phyloP scores from a whole-genome alignment of 139 green algal genomes.

The Spirogloea muscicola region DNA sequence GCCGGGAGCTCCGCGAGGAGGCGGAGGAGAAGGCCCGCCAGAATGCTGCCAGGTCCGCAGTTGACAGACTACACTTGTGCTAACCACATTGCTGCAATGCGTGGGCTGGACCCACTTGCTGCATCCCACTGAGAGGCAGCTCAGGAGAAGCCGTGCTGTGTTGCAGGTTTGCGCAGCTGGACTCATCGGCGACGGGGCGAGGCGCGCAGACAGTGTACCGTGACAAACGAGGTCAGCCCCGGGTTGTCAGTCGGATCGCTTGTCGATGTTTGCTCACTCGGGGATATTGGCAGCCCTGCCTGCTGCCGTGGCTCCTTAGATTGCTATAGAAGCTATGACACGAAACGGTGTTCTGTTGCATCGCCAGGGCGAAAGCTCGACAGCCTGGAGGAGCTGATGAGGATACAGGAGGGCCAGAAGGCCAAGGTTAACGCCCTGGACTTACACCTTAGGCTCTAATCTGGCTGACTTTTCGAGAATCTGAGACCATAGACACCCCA shows the following conservation, averaged over 20 bases:
- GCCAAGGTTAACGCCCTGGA: too few species aligned
- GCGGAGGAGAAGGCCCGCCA: constrained; percentile 14
- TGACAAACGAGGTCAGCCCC: constrained; percentile 14
- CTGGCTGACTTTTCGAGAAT: too few species aligned
- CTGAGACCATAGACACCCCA: too few species aligned
- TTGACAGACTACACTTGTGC: neutral
- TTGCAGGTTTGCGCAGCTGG: constrained; percentile 9
- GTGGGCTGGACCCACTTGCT: neutral
- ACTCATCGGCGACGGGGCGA: constrained; percentile 20
- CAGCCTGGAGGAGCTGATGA: neutral
- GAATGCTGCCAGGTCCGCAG: constrained; percentile 16
- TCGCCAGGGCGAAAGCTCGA: neutral
- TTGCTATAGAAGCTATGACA: neutral
- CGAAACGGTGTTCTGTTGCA: neutral
- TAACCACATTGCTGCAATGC: neutral
- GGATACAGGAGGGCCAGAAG: too few species aligned
- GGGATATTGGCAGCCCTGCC: neutral
- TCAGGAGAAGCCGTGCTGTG: neutral
- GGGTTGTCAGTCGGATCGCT: constrained; percentile 1
- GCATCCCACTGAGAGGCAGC: neutral
- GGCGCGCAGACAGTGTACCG: constrained; percentile 36
- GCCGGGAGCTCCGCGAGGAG: constrained; percentile 24
- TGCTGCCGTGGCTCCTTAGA: neutral
- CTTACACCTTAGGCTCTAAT: too few species aligned
- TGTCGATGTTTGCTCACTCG: neutral